Evolutionary conservation across 257 asterid species (phyloP), one percentile per base, ranked within the genome.

Genomic region (Gentiana macrophylla): DNA sequence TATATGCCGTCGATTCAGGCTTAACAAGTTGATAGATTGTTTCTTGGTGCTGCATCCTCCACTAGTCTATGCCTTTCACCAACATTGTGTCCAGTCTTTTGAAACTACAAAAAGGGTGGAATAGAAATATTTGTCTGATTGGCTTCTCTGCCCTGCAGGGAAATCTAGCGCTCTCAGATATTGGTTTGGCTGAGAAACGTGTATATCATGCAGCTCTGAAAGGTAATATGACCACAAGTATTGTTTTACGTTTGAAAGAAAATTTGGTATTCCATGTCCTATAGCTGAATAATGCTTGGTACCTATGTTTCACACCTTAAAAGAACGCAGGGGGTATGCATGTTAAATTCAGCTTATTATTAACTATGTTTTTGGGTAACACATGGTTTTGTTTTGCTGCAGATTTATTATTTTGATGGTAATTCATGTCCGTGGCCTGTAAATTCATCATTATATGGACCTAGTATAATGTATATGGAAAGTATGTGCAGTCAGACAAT

Each of bases 151-250:
- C 53, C 50, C 8, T 85, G 86, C 95, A 91, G 97, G 97, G 93
- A 51, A 72, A 73, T 76, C 66, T 91, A 71, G 69, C 70, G 54
- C 82, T 81, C 53, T 81, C 94, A 12, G 94, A 80, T 67, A 80
- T 86, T 36, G 96, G 98, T 53, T 77, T 92, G 85, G 74, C 97
- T 32, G 98, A 92, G 84, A 91, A 91, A 72, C 79, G 96, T 64
- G 76, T 80, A 12, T 91, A 83, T 72, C 95, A 82, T 70, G 90
- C 93, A 55, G 97, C 93, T 59, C 94, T 91, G 65, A 80, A 90
- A 82, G 96, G 98, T 90, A 86, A 82, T 75, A 77, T 61, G 77
- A 75, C 69, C 80, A 77, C 67, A 82, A 81, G 86, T 81, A 76
- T 81, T 82, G 84, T 77, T 82, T 73, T 84, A 82, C 96, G 83